phyloP scores from a whole-genome alignment of 179 eudicot species.

The Nepenthes alata region DNA sequence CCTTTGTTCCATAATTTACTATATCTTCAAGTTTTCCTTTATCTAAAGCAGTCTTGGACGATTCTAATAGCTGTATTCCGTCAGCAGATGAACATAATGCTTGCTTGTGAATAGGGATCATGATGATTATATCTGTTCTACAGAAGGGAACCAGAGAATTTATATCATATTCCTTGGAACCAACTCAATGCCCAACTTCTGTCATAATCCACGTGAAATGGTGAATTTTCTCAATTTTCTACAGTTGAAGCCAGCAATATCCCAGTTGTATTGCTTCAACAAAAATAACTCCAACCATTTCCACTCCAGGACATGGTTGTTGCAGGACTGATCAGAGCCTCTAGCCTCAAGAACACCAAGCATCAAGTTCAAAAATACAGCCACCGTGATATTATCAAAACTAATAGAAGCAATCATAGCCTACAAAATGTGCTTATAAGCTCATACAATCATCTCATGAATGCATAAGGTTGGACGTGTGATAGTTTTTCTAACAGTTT shows the following conservation, averaged over 20 bases:
- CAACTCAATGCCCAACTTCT: constrained; percentile 97
- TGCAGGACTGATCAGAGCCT: constrained; percentile 10
- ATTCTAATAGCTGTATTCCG: constrained; percentile 31
- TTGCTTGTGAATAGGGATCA: constrained; percentile 98
- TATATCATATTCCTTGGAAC: constrained; percentile 95
- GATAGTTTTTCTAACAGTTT: constrained; percentile 92
- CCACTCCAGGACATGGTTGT: constrained; percentile 73
- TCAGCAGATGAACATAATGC: constrained; percentile 99
- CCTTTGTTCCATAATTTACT: constrained; percentile 97
- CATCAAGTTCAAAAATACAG: too few species aligned
- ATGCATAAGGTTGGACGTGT: constrained; percentile 96
- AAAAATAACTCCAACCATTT: constrained; percentile 81
- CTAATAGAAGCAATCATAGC: too few species aligned
- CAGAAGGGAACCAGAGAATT: constrained; percentile 67
- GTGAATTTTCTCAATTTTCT: constrained; percentile 88
- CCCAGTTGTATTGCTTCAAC: constrained; percentile 82
- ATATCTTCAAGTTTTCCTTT: constrained; percentile 33
- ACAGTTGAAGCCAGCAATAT: constrained; percentile 56
- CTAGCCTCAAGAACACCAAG: too few species aligned
- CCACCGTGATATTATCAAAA: too few species aligned
- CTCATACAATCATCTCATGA: constrained; percentile 99
- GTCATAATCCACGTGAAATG: constrained; percentile 89
- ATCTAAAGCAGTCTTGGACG: too few species aligned
- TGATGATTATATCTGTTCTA: constrained; percentile 64
- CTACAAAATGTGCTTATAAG: constrained; percentile 36